Percentiles rank a stretch among this genome's conserved stretches.
Conservation (phyloP, 306 rosid genomes). For the Cicer chorassanicum region DNA sequence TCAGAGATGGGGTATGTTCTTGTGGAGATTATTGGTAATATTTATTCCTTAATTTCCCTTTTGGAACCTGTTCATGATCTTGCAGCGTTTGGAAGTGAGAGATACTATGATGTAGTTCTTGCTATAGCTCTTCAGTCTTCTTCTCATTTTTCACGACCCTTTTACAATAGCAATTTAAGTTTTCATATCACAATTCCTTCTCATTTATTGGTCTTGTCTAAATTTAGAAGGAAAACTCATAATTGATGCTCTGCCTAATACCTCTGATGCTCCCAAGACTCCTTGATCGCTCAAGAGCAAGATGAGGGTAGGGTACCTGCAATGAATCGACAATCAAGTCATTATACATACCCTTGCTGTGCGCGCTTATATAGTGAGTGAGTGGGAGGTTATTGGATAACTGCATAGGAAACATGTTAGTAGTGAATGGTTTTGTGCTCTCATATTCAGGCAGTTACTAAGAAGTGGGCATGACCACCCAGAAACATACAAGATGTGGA, state of each 20-base stretch:
- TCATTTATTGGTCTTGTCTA: neutral
- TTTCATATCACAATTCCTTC: neutral
- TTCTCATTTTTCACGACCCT: conserved; percentile 29
- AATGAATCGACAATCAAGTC: neutral
- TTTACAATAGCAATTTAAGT: neutral
- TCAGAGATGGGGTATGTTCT: conserved; percentile 75
- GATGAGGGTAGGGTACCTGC: neutral
- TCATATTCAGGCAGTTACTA: neutral
- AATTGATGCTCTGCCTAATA: neutral
- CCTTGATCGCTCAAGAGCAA: neutral
- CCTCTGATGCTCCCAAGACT: neutral
- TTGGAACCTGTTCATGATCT: conserved; percentile 23
- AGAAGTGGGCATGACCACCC: neutral
- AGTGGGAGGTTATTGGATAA: neutral
- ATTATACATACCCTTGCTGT: neutral
- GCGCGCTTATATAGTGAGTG: neutral
- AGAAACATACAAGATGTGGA: neutral
- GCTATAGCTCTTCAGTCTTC: conserved; percentile 23
- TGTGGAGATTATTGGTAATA: conserved; percentile 83
- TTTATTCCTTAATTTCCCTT: conserved; percentile 28
- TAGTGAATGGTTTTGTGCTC: neutral
- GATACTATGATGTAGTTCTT: conserved; percentile 12
- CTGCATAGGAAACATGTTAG: neutral
- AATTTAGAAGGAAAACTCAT: neutral
- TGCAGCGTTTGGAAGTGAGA: conserved; percentile 43